A percentile compares a stretch with the other conserved stretches of the same genome.
phyloP scores from a whole-genome alignment of 1,284 basidiomycete genomes.

The Ceratobasidium sp. region DNA sequence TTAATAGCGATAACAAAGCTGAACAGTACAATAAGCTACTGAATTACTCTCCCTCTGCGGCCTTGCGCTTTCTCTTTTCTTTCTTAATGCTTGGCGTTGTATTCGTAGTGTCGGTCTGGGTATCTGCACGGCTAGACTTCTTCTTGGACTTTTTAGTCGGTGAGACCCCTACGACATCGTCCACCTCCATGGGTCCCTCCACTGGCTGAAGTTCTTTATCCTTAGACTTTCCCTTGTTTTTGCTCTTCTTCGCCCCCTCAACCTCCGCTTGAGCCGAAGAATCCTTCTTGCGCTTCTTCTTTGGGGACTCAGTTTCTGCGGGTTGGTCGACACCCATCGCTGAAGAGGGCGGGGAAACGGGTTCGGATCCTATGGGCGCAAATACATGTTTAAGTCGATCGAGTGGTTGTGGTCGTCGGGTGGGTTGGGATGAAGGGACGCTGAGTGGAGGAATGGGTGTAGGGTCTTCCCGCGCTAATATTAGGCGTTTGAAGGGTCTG shows the following conservation, averaged over 20 bases:
- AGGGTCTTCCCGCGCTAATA: constrained; percentile 39
- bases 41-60: constrained; percentile 1
- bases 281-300: constrained; percentile 33
- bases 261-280: not conserved
- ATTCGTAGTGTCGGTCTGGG: not conserved
- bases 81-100: constrained; percentile 5
- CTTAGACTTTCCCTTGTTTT: not conserved
- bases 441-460: constrained; percentile 25
- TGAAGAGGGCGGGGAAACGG: constrained; percentile 6
- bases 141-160: constrained; percentile 5
- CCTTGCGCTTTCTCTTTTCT: constrained; percentile 29
- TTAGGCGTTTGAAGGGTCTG: constrained; percentile 35
- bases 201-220: not conserved
- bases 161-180: not conserved
- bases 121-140: not conserved
- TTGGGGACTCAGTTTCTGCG: constrained; percentile 5
- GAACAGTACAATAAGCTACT: not conserved
- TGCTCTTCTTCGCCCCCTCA: not conserved
- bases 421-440: constrained; percentile 14
- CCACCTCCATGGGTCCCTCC: constrained; percentile 7
- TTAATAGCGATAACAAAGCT: not conserved
- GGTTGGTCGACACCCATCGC: constrained; percentile 15
- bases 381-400: constrained; percentile 41
- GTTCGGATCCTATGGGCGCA: constrained; percentile 36
- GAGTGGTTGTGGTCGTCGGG: constrained; percentile 39